phyloP scores from a whole-genome alignment of 2,329 filamentous ascomycete species.

The Monosporascus sp. region DNA sequence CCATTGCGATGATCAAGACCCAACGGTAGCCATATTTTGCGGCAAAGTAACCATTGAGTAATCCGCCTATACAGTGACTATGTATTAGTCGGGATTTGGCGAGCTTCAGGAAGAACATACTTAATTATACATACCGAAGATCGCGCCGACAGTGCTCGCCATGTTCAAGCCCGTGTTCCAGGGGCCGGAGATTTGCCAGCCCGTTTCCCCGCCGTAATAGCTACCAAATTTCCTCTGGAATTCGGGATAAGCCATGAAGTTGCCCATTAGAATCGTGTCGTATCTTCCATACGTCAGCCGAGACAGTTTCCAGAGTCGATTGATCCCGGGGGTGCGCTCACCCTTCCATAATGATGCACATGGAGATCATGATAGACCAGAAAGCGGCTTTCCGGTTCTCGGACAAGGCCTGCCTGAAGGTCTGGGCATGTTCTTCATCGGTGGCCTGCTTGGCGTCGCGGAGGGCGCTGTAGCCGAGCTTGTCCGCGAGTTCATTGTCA shows the following conservation, averaged over 20 bases:
- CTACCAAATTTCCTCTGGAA: slow-evolving; percentile 24
- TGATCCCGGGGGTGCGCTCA: slow-evolving; percentile 4
- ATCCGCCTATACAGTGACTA: slow-evolving; percentile 13
- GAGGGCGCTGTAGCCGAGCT: slow-evolving; percentile 20
- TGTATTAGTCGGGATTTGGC: not conserved
- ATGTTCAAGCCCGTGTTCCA: slow-evolving; percentile 26
- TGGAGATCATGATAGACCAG: slow-evolving; percentile 26
- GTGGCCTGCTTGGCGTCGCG: slow-evolving; percentile 24
- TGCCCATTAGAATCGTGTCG: slow-evolving; percentile 25
- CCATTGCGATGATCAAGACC: slow-evolving; percentile 24
- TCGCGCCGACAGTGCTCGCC: slow-evolving; percentile 22
- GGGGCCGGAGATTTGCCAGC: slow-evolving; percentile 21
- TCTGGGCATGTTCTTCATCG: slow-evolving; percentile 26
- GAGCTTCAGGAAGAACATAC: too few species aligned
- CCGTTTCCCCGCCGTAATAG: slow-evolving; percentile 14
- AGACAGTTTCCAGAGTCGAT: not conserved
- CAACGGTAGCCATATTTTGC: slow-evolving; percentile 23
- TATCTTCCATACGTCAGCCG: slow-evolving; percentile 13
- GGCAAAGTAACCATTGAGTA: slow-evolving; percentile 24
- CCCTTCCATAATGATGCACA: slow-evolving; percentile 29
- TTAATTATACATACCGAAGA: slow-evolving; percentile 19
- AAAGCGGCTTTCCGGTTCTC: slow-evolving; percentile 24
- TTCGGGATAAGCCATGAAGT: slow-evolving; percentile 25
- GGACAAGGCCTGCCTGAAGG: slow-evolving; percentile 18
- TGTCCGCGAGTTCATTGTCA: slow-evolving; percentile 23